Evolutionary conservation across 768 basidiomycete genomes (phyloP).

Genomic region (Lactarius indigo): DNA sequence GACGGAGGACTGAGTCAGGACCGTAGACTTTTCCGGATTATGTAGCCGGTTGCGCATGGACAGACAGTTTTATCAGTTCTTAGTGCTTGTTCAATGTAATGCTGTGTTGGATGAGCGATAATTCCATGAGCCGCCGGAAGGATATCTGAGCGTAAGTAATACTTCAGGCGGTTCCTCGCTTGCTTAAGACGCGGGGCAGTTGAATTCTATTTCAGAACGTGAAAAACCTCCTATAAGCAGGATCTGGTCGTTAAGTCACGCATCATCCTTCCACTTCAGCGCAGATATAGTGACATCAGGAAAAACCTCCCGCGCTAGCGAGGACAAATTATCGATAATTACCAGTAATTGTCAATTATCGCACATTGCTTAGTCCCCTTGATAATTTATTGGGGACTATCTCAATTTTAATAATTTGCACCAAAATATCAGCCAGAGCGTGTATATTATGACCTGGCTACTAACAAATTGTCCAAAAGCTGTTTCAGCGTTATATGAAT

Average conservation of each 20-base stretch:
- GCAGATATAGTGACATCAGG: too few species aligned
- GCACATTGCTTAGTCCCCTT: too few species aligned
- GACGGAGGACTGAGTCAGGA: not conserved
- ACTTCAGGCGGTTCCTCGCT: not conserved
- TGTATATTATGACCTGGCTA: too few species aligned
- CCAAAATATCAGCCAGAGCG: too few species aligned
- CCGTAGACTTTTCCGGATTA: not conserved
- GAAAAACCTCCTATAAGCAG: not conserved
- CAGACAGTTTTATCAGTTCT: not conserved
- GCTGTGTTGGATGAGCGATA: not conserved
- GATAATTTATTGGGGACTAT: too few species aligned
- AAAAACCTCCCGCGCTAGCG: too few species aligned
- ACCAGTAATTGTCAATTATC: too few species aligned
- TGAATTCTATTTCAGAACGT: not conserved
- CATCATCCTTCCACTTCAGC: not conserved
- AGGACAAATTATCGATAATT: too few species aligned
- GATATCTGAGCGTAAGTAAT: not conserved
- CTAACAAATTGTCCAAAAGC: too few species aligned
- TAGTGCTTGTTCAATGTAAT: not conserved
- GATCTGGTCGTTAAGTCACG: not conserved
- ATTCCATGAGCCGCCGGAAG: not conserved
- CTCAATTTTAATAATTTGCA: too few species aligned
- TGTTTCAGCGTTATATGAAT: too few species aligned
- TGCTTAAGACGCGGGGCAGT: not conserved
- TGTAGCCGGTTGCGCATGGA: not conserved